These are phyloP conservation scores for Fraxinus sp. DNA, from an alignment of 305 asterid species.

Conservation along the genomic window DNA sequence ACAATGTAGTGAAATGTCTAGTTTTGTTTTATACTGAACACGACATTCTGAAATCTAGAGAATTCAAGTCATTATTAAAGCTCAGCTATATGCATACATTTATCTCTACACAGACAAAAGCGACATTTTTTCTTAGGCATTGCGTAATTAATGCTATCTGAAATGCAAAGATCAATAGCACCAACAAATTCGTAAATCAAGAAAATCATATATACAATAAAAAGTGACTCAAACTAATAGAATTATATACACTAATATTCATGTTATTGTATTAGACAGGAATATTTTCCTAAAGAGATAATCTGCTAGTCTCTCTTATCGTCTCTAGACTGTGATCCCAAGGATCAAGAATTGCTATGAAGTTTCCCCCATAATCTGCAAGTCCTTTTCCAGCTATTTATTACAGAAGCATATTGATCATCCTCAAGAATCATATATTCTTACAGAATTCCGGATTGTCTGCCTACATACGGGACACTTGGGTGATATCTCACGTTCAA, in stretches of 20 bases:
- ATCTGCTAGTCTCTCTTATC: neutral
- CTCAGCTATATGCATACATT: neutral
- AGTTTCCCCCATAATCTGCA: neutral
- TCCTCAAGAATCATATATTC: constrained; percentile 73
- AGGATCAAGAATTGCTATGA: neutral
- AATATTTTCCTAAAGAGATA: neutral
- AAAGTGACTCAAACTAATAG: neutral
- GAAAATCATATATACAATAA: neutral
- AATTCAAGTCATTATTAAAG: neutral
- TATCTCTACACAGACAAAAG: neutral
- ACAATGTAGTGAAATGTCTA: neutral
- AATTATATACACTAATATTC: neutral
- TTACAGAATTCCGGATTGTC: constrained; percentile 53
- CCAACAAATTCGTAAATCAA: neutral
- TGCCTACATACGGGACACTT: constrained; percentile 91
- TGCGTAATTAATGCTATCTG: neutral
- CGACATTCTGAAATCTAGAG: neutral
- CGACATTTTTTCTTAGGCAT: neutral
- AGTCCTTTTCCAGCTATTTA: neutral
- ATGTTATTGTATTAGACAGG: neutral
- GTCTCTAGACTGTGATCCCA: neutral
- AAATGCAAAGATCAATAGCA: neutral
- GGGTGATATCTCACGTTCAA: constrained; percentile 64
- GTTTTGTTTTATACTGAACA: neutral
- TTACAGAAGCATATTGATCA: neutral